Evolutionary conservation across 2,329 filamentous ascomycete genomes (phyloP), one percentile per base, ranked within the genome.

Genomic region (Penicillium sp.): DNA sequence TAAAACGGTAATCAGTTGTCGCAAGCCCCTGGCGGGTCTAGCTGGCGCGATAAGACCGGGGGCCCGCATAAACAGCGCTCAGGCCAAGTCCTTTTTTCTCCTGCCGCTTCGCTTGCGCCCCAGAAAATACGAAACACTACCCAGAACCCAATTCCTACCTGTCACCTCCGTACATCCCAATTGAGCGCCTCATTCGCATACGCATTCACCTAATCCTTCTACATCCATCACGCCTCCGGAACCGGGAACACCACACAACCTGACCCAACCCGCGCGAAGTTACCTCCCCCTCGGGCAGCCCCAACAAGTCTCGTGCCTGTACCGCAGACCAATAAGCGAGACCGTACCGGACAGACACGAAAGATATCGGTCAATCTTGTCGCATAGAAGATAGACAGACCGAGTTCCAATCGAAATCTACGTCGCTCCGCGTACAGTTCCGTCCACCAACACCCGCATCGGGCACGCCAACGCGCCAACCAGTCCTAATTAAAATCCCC

Each of bases 31-130:
- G 51, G 58, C 55, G 58, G 58, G 56, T 58, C 58, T 55, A n/a
- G 48, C 49, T 37, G 49, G 51, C 54, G 45, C 56, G 60, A 64
- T 64, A 63, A 64, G 48, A 29, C 60, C 56, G 60, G 62, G 61
- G 59, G 50, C 63, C 63, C 63, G 63, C 63, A 65, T 63, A 27
- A 55, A 53, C 46, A 39, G 46, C 59, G 61, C 61, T 59, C 53
- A 61, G 56, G 56, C 63, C 59, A 59, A 35, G 47, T 52, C 56
- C 47, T 57, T 64, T 63, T 60, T 58, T 61, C 55, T 46, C 50
- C 31, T 50, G 19, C 50, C 41, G 27, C 9, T 45, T 43, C 27
- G 13, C 46, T 22, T 48, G 46, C 48, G 41, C 50, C 43, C 41
- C 19, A 13, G 50, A 39, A 41, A 41, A 41, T 26, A 50, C 48